Base-by-base conservation (phyloP, 2,329 filamentous ascomycete species). In the Macrophomina phaseolina region DNA sequence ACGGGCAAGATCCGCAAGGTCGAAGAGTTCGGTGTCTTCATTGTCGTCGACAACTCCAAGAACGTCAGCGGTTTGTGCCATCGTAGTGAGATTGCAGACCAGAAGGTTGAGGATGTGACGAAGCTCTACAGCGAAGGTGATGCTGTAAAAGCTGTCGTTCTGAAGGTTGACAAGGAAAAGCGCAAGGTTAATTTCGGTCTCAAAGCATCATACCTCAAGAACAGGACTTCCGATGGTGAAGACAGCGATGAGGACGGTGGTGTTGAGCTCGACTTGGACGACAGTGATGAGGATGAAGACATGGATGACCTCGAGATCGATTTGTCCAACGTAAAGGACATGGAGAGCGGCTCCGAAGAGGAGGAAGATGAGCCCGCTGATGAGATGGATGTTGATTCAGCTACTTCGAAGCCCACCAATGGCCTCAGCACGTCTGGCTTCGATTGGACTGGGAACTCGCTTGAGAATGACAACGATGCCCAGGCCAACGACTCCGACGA, bases 11-110 rank as follows among this genome's bases (percentile, higher is more conserved):
- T 99, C 66, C 90, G 94, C 73, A 97, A 96, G 79, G 93, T 98
- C 2, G 92, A 97, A 74, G 91, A 97, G 38, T 99, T 94, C 76
- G 95, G 95, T 70, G 94, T 94, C 5, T 99, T 99, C 77, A 91
- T 99, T 72, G 87, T 96, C 51, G 83, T 99, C 23, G 93, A 97
- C 77, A 89, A 91, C 68, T 96, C 94, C 4, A 85, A 87, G 65
- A 97, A 97, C 71, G 88, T 99, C 69, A 97, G 94, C 72, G 95
- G 95, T 69, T 85, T 99, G 9, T 98, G 94, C 77, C 95, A 99
- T 78, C 88, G 91, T 69, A 94, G 89, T 70, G 90, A 99, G 77
- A 93, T 99, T 86, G 94, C 95, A 0, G 93, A 97, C 71, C 82
- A 86, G 40, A 23, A 32, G 5, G 89, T 97, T 30, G 86, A 91